Base-by-base conservation (phyloP, 2,329 filamentous ascomycete genomes). In the Orbilia oligospora region DNA sequence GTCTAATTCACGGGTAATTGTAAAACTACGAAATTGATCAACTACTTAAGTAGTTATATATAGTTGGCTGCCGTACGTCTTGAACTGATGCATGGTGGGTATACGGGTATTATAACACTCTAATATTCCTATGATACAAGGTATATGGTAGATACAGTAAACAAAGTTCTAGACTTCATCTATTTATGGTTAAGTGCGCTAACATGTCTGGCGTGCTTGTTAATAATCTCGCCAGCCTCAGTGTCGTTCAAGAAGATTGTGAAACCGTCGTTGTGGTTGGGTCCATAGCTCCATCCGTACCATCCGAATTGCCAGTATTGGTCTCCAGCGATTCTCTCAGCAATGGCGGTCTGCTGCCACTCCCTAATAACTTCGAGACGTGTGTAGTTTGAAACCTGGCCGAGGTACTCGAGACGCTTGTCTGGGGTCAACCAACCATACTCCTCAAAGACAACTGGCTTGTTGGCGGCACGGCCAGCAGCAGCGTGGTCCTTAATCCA, bases 251-350 rank as follows among this genome's bases (percentile, higher is more conserved):
- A 80, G 80, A 85, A 89, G 61, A 89, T 88, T 0, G 88, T 89
- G 81, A 89, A 89, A 0, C 88, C 88, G 67, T 89, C 88, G 51
- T 89, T 83, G 64, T 89, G 84, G 81, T 89, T 89, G 49, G 85
- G 84, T 0, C 88, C 87, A 46, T 87, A 88, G 2, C 87, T 88
- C 80, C 86, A 89, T 0, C 84, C 84, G 3, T 84, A 85, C 80
- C 83, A 88, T 0, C 88, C 88, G 80, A 84, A 89, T 79, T 89
- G 88, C 88, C 88, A 89, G 83, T 86, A 89, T 85, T 88, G 84
- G 77, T 88, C 87, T 8, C 81, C 81, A 1, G 86, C 83, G 82
- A 89, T 84, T 80, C 86, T 85, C 81, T 87, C 85, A 70, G 86
- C 83, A 5, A 87, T 80, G 14, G 83, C 84, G 4, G 87, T 87